Evolutionary conservation across 2,329 filamentous ascomycete genomes (phyloP), one percentile per base, ranked within the genome.

Genomic region (Phoma herbarum): DNA sequence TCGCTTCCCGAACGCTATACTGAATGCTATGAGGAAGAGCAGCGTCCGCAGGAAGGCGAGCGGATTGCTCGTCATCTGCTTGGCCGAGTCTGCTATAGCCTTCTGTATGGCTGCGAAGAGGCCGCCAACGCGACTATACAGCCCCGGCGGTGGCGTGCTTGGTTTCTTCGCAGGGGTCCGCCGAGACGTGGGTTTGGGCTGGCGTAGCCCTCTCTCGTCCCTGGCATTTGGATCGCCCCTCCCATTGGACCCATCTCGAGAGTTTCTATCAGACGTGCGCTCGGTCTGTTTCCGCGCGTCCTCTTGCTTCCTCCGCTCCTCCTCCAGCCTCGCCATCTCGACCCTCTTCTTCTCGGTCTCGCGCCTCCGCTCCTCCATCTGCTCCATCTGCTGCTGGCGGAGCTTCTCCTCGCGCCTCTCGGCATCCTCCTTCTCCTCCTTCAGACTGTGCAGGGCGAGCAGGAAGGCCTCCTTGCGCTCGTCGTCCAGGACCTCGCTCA

Each of bases 401-500:
- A 87, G 74, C 84, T 91, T 79, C 73, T 84, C 82, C 50, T 86
- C 85, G 14, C 84, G 80, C 59, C 86, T 82, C 65, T 89, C 88
- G n/a, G 88, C 86, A 60, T 89, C 87, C 55, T 89, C 85, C 71
- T 91, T 91, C 72, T 97, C 93, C 65, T 97, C 93, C 68, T 90
- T 90, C 28, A 98, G 81, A 52, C 87, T 89, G 73, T 96, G 88
- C 16, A 98, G 82, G 4, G 93, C 94, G 68, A 94, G 90, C 16
- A 96, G 80, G 75, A 98, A 97, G 0, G 91, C 89, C 69, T 98
- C 92, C 62, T 92, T 88, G 43, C 92, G 87, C 79, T 98, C 95
- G 51, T 97, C 94, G 75, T 98, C 94, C 1, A 99, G 84, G 25
- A 97, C 87, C 45, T 94, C 88, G 75, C 89, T 95, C 71, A 92